These are phyloP conservation scores for Aspergillus hiratsukae DNA, from an alignment of 2,329 filamentous ascomycete genomes.

Conservation along the genomic window DNA sequence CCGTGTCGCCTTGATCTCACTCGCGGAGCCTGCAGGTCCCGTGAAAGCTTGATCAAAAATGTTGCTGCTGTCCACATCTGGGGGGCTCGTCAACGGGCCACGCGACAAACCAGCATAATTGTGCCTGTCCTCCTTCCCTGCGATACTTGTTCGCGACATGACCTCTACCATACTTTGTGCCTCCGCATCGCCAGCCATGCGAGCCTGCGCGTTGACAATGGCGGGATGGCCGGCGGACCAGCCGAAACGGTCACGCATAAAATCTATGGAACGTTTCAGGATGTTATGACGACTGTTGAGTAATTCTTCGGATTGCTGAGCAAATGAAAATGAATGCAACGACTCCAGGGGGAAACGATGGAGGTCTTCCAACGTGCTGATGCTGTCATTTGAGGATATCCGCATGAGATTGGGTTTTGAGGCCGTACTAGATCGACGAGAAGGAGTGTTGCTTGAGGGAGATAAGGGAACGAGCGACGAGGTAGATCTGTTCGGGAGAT, in stretches of 20 bases:
- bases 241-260: slow-evolving; percentile 88
- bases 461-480: slow-evolving; percentile 58
- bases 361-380: slow-evolving; percentile 77
- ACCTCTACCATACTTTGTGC: slow-evolving; percentile 88
- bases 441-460: slow-evolving; percentile 63
- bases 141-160: slow-evolving; percentile 73
- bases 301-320: slow-evolving; percentile 88
- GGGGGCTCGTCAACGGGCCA: slow-evolving; percentile 76
- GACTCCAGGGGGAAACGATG: slow-evolving; percentile 92
- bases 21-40: slow-evolving; percentile 26
- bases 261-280: slow-evolving; percentile 88
- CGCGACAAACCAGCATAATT: slow-evolving; percentile 43
- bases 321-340: slow-evolving; percentile 96
- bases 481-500: slow-evolving; percentile 60
- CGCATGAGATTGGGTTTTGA: slow-evolving; percentile 51
- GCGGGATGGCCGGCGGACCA: slow-evolving; percentile 72
- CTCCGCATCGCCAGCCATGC: slow-evolving; percentile 76
- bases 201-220: slow-evolving; percentile 77
- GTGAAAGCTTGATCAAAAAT: slow-evolving; percentile 80
- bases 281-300: slow-evolving; percentile 90
- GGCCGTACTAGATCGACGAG: slow-evolving; percentile 62
- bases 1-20: slow-evolving; percentile 16
- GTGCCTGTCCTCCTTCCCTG: slow-evolving; percentile 55
- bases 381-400: slow-evolving; percentile 59
- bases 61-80: slow-evolving; percentile 68